phyloP scores from a whole-genome alignment of 768 basidiomycete genomes.

The Rhizopogon roseolus region DNA sequence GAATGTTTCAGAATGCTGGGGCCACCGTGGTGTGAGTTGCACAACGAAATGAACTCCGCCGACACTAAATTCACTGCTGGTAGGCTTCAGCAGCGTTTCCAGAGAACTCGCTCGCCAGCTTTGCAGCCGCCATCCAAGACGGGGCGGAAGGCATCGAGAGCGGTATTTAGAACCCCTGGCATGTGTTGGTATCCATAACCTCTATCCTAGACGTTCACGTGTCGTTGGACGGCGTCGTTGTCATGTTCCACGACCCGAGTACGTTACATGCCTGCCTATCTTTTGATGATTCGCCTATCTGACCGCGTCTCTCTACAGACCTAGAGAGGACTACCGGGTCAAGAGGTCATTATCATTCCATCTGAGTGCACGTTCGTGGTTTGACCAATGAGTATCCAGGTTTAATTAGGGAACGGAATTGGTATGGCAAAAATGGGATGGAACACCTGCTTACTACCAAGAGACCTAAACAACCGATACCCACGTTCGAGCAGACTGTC shows the following conservation, averaged over 20 bases:
- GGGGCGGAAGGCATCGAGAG: constrained; percentile 97
- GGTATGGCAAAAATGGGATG: constrained; percentile 69
- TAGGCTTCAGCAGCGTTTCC: constrained; percentile 85
- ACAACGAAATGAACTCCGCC: constrained; percentile 18
- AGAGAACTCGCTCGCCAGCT: constrained; percentile 94
- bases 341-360: constrained; percentile 36
- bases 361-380: constrained; percentile 20
- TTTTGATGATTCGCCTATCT: constrained; percentile 15
- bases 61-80: constrained; percentile 12
- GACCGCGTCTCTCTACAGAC: constrained; percentile 32
- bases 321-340: constrained; percentile 82
- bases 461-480: constrained; percentile 80
- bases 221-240: constrained; percentile 77
- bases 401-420: constrained; percentile 63
- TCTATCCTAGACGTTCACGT: constrained; percentile 86
- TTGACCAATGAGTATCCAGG: constrained; percentile 34
- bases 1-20: constrained; percentile 65
- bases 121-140: constrained; percentile 91
- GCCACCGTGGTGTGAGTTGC: constrained; percentile 61
- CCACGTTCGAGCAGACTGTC: constrained; percentile 85
- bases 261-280: constrained; percentile 18
- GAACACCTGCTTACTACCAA: constrained; percentile 77
- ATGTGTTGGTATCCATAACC: constrained; percentile 45
- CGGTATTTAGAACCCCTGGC: constrained; percentile 58
- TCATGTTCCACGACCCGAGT: constrained; percentile 97